Evolutionary conservation across 2,329 filamentous ascomycete genomes (phyloP), one percentile per base, ranked within the genome.

Genomic region (Davidsoniella neocaledoniae): DNA sequence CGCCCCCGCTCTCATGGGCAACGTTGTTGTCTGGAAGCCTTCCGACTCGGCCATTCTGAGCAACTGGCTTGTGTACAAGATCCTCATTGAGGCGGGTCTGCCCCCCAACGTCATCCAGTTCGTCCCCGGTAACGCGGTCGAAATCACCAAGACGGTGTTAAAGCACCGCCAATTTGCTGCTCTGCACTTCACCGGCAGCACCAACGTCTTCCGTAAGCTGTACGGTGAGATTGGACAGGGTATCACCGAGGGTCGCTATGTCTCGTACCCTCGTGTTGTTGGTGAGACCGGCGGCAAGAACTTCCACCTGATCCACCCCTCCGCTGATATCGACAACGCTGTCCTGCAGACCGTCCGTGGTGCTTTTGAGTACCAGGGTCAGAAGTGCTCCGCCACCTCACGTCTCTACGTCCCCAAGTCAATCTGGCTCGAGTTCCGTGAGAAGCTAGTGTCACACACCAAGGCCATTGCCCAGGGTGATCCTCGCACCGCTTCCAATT

Each of bases 1-100:
- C 44, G 81, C 85, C 1, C 87, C 90, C 12, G 87, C 86, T 1
- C 69, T 95, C 50, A 80, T 95, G 71, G 88, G 88, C 52, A 96
- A 96, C 64, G 90, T 95, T 1, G 86, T 94, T 4, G 68, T 96
- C 43, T 96, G 88, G 88, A 96, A 96, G 72, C 88, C 88, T n/a
- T 91, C 85, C 12, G 86, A 90, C 57, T 81, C 72, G 14, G 85
- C 88, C 37, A 83, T 95, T 55, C 82, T 83, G n/a, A 87, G 84
- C 55, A 94, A 88, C 70, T 93, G 83, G 78, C 71, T 96, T 50
- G 71, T 94, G 42, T 88, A 94, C 70, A 75, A 88, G 63, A 93
- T 95, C 62, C 74, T 96, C 14, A 70, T 91, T 23, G 90, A 96
- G 68, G 87, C 90, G 25, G 90, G 90, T 39, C 76, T 96, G 47